Conservation (phyloP, 148 eudicot genomes). For the Talinum fruticosum region DNA sequence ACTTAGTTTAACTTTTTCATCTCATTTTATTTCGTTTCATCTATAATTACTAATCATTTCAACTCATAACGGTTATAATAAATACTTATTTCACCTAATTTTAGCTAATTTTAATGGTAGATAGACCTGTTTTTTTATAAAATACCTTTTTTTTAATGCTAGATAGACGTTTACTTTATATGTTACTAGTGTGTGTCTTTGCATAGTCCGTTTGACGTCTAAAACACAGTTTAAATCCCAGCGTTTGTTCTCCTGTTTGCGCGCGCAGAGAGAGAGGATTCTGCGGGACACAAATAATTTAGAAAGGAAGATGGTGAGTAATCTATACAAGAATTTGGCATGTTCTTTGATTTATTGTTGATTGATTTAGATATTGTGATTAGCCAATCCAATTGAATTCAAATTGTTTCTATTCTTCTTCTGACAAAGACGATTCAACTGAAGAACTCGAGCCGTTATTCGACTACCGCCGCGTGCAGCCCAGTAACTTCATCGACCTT, state of each 20-base stretch:
- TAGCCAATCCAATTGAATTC: not conserved
- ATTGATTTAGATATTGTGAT: not conserved
- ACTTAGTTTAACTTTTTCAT: too few relatives aligned
- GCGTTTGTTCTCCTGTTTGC: not conserved
- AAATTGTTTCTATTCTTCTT: not conserved
- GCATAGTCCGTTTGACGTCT: too few relatives aligned
- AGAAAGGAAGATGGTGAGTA: constrained; percentile 6
- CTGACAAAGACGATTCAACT: constrained; percentile 31
- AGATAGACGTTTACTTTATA: too few relatives aligned
- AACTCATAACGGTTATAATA: too few relatives aligned
- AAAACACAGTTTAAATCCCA: not conserved
- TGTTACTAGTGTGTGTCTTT: too few relatives aligned
- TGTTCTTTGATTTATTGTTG: not conserved
- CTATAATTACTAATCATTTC: too few relatives aligned
- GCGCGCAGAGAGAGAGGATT: not conserved
- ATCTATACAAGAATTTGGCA: not conserved
- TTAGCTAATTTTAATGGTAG: too few relatives aligned
- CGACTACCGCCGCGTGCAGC: constrained; percentile 87
- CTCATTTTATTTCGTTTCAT: too few relatives aligned
- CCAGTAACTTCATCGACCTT: constrained; percentile 35
- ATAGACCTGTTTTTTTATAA: too few relatives aligned
- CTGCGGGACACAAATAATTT: not conserved
- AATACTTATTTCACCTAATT: too few relatives aligned
- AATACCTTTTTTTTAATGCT: too few relatives aligned
- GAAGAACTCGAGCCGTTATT: constrained; percentile 88